phyloP scores from a whole-genome alignment of 2,329 filamentous ascomycete species.

The Monosporascus cannonballus region DNA sequence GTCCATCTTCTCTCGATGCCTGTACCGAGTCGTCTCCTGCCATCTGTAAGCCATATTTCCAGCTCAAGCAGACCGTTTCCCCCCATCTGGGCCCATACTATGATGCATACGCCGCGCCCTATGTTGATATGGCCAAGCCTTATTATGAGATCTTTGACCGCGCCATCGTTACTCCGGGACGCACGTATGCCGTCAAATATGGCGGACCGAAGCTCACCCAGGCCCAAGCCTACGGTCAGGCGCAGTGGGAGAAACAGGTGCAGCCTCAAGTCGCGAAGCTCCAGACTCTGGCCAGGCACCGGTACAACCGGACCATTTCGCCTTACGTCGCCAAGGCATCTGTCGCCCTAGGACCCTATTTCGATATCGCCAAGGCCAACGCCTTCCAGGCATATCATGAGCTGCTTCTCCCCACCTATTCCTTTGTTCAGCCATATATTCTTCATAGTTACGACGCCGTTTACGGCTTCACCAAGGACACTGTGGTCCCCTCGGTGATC shows the following conservation, averaged over 20 bases:
- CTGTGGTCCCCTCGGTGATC: slow-evolving; percentile 64
- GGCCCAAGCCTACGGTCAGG: slow-evolving; percentile 57
- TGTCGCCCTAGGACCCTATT: slow-evolving; percentile 62
- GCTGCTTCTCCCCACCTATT: slow-evolving; percentile 69
- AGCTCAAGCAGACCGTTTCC: slow-evolving; percentile 53
- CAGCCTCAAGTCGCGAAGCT: slow-evolving; percentile 68
- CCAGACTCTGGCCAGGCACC: slow-evolving; percentile 51
- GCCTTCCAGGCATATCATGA: slow-evolving; percentile 64
- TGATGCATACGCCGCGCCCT: slow-evolving; percentile 73
- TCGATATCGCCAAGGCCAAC: slow-evolving; percentile 56
- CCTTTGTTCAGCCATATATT: slow-evolving; percentile 67
- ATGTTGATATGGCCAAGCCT: slow-evolving; percentile 69
- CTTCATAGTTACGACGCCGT: slow-evolving; percentile 61
- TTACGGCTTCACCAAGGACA: slow-evolving; percentile 61
- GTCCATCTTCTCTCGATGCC: slow-evolving; percentile 63
- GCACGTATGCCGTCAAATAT: slow-evolving; percentile 62
- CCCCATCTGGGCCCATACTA: slow-evolving; percentile 86
- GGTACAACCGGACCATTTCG: slow-evolving; percentile 66
- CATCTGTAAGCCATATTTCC: slow-evolving; percentile 79
- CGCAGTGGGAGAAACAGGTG: slow-evolving; percentile 73
- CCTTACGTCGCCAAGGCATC: slow-evolving; percentile 65
- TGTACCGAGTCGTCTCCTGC: slow-evolving; percentile 65
- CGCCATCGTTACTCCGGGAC: slow-evolving; percentile 62
- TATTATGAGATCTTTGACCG: slow-evolving; percentile 63
- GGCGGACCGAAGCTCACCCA: slow-evolving; percentile 67